phyloP scores from a whole-genome alignment of 2,329 filamentous ascomycete genomes.

The Fusarium vanettenii region DNA sequence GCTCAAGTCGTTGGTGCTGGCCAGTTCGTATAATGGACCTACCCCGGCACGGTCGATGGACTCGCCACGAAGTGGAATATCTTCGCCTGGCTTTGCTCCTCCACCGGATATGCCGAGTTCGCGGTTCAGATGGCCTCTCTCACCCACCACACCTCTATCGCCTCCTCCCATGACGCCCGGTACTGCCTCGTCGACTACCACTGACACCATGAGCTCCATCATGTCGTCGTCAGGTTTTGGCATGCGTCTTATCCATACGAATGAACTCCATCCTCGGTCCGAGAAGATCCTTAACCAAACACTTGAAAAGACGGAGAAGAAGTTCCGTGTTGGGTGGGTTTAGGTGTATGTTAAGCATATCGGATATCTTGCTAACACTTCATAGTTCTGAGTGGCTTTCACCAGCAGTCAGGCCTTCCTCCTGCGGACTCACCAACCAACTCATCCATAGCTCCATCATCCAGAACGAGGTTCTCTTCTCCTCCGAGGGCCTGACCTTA shows the following conservation, averaged over 20 bases:
- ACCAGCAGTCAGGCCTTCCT: constrained; percentile 55
- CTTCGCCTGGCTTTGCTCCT: constrained; percentile 50
- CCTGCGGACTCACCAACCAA: constrained; percentile 60
- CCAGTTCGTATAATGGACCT: constrained; percentile 33
- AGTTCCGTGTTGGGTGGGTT: constrained; percentile 54
- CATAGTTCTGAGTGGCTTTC: constrained; percentile 57
- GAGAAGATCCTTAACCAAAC: constrained; percentile 60
- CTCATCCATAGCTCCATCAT: constrained; percentile 66
- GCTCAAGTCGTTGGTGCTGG: constrained; percentile 48
- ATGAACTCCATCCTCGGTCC: constrained; percentile 57
- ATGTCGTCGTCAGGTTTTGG: constrained; percentile 56
- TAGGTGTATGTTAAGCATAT: background rate
- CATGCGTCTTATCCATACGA: constrained; percentile 63
- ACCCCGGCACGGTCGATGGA: constrained; percentile 40
- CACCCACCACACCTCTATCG: constrained; percentile 55
- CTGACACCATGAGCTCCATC: constrained; percentile 45
- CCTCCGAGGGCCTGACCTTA: constrained; percentile 68
- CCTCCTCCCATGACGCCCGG: constrained; percentile 61
- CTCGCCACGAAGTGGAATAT: constrained; percentile 39
- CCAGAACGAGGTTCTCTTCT: constrained; percentile 72
- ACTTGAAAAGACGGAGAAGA: constrained; percentile 65
- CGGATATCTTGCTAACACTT: constrained; percentile 13
- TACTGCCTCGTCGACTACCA: constrained; percentile 53
- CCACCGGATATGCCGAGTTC: constrained; percentile 43
- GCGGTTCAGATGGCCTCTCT: constrained; percentile 46